Conservation (phyloP, 495 filamentous ascomycete genomes). For the Penicillium coffeae region DNA sequence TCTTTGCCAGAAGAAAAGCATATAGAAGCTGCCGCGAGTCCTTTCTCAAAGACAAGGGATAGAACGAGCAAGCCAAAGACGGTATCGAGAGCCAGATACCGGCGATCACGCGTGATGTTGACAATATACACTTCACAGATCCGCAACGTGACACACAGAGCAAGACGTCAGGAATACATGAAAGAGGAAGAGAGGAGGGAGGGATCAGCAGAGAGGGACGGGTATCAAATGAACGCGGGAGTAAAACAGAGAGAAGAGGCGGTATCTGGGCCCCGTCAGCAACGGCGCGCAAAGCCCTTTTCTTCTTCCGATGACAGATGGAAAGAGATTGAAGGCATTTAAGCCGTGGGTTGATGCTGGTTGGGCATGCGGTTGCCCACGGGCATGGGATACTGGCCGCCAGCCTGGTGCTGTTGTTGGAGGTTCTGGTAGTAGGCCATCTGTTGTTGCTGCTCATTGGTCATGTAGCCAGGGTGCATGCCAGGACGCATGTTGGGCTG, state of each 20-base stretch:
- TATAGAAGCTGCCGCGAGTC: no score
- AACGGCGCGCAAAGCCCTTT: constrained; percentile 6
- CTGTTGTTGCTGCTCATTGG: constrained; percentile 55
- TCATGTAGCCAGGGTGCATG: constrained; percentile 52
- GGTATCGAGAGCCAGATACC: constrained; percentile 10
- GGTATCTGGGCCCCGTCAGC: constrained; percentile 46
- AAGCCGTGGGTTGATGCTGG: constrained; percentile 50
- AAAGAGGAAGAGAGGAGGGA: constrained; percentile 8
- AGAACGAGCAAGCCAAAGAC: background rate
- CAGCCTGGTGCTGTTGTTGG: constrained; percentile 53
- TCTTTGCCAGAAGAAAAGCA: no score
- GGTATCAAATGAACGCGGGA: constrained; percentile 44
- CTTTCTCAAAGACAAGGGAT: constrained; percentile 3
- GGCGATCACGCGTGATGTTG: constrained; percentile 11
- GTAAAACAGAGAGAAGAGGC: constrained; percentile 22
- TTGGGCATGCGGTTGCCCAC: constrained; percentile 53
- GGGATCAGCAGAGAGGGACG: constrained; percentile 35
- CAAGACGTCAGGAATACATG: constrained; percentile 1
- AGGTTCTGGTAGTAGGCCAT: constrained; percentile 57
- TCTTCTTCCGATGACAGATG: constrained; percentile 40
- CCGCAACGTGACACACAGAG: constrained; percentile 1
- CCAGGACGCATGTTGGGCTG: constrained; percentile 51
- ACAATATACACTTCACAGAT: constrained; percentile 27
- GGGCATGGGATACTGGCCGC: constrained; percentile 55
- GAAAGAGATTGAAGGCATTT: constrained; percentile 27